These are phyloP conservation scores for Ophiognomonia clavigignenti-juglandacearum DNA, from an alignment of 2,329 filamentous ascomycete genomes.

Conservation along the genomic window DNA sequence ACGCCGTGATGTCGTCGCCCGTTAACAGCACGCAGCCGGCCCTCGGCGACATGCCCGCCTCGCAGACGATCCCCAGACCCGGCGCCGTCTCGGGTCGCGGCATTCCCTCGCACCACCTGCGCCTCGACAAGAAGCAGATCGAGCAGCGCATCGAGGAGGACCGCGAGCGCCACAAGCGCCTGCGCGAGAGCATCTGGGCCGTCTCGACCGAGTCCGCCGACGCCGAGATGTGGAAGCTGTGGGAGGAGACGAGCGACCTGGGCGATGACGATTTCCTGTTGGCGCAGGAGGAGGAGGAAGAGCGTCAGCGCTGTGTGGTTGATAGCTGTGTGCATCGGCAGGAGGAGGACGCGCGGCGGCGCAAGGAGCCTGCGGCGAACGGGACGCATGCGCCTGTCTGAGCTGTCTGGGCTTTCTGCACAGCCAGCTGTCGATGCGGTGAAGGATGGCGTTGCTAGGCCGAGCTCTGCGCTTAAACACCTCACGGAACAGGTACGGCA, in stretches of 20 bases:
- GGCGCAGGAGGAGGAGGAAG: conserved; percentile 65
- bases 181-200: conserved; percentile 91
- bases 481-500: too few relatives aligned
- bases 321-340: conserved; percentile 33
- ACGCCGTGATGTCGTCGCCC: conserved; percentile 49
- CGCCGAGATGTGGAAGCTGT: conserved; percentile 72
- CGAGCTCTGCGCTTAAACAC: too few relatives aligned
- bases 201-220: conserved; percentile 60
- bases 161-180: conserved; percentile 85
- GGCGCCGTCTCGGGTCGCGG: conserved; percentile 22
- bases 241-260: conserved; percentile 82
- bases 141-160: conserved; percentile 98
- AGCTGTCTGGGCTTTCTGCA: too few relatives aligned
- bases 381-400: conserved; percentile 7
- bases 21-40: conserved; percentile 33
- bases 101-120: conserved; percentile 30
- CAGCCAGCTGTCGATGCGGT: neutral
- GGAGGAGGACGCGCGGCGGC: conserved; percentile 11
- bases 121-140: conserved; percentile 80
- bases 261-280: conserved; percentile 81
- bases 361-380: conserved; percentile 13
- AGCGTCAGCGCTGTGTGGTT: conserved; percentile 34
- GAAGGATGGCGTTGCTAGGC: too few relatives aligned
- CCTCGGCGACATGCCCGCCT: conserved; percentile 36
- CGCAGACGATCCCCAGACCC: conserved; percentile 34